phyloP scores from a whole-genome alignment of 768 basidiomycete genomes.

The Amanita pallidorosea region DNA sequence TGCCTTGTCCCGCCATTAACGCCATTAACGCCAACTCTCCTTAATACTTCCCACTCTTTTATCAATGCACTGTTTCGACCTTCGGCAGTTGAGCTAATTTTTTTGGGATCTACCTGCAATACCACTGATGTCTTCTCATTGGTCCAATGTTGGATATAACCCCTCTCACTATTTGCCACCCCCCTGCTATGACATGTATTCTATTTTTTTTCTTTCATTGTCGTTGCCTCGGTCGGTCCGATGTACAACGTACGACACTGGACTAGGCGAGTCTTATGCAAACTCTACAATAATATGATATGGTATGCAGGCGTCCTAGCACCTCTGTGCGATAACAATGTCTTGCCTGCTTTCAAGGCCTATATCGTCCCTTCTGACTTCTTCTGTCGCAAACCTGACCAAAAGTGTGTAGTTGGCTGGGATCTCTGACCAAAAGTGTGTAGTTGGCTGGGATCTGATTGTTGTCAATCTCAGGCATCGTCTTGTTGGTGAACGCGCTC shows the following conservation, averaged over 20 bases:
- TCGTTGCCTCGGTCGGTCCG: constrained; percentile 2
- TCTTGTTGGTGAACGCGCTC: constrained; percentile 38
- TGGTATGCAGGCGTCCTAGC: constrained; percentile 1
- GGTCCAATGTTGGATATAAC: neutral
- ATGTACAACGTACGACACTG: constrained; percentile 4
- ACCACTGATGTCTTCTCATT: neutral
- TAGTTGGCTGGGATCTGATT: constrained; percentile 29
- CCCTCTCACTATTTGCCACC: constrained; percentile 3
- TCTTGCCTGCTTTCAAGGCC: constrained; percentile 11
- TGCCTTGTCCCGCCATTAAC: neutral
- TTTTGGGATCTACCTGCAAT: constrained; percentile 1
- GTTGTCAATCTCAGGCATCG: constrained; percentile 29
- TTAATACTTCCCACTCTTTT: neutral
- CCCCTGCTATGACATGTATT: neutral
- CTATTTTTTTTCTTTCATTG: neutral
- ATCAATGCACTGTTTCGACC: neutral
- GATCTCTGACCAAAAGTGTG: constrained; percentile 29
- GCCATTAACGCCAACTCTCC: neutral
- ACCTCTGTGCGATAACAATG: constrained; percentile 14
- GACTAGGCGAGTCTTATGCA: constrained; percentile 4
- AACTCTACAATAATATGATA: constrained; percentile 6
- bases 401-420: constrained; percentile 33
- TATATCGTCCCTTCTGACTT: constrained; percentile 40
- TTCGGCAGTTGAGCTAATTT: neutral
- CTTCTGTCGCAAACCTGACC: constrained; percentile 43